Evolutionary conservation across 768 basidiomycete genomes (phyloP), one percentile per base, ranked within the genome.

Genomic region (Hydnum rufescens): DNA sequence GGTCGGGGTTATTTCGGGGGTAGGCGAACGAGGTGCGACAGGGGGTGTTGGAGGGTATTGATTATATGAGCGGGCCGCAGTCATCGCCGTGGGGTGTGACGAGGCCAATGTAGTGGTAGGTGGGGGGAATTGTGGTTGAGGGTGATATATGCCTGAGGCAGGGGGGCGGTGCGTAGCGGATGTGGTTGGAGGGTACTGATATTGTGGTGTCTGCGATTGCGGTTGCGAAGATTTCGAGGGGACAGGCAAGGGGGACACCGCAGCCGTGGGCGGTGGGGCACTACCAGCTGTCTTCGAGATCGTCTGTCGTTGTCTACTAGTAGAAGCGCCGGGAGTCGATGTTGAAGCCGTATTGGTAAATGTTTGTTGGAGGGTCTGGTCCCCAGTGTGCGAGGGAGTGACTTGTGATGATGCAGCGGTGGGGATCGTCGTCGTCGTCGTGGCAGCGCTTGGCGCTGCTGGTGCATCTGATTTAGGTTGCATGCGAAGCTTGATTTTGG

Each of bases 401-500:
- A 8, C 18, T 32, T 29, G 29, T 29, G 49, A 25, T 28, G 49
- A 16, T 6, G 49, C 26, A 6, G 49, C 28, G 13, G 49, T 25
- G 16, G 31, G 18, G 6, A 6, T 28, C 32, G 29, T 55, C 43
- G 22, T 49, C 23, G 58, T 59, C 34, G 58, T 26, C 52, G 32
- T 58, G 57, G 56, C 65, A 39, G 55, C 57, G 53, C 56, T 61
- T 49, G 51, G 60, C 55, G 51, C 47, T 18, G 53, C 28, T 8
- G 56, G 55, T n/a, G 62, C 60, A 29, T 58, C 55, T 54, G 61
- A 57, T 6, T 66, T 51, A 13, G 44, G 44, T 26, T 1, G 44
- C 44, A 42, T 62, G 56, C 75, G 83, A 36, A 87, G 72, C 63
- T 76, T 85, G 53, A 88, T 80, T 66, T 80, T 88, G 1, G 56